Percentiles rank a stretch among this genome's conserved stretches.
Evolutionary conservation across 2,329 filamentous ascomycete species (phyloP).

Genomic region (Leptoxyphium fumago): DNA sequence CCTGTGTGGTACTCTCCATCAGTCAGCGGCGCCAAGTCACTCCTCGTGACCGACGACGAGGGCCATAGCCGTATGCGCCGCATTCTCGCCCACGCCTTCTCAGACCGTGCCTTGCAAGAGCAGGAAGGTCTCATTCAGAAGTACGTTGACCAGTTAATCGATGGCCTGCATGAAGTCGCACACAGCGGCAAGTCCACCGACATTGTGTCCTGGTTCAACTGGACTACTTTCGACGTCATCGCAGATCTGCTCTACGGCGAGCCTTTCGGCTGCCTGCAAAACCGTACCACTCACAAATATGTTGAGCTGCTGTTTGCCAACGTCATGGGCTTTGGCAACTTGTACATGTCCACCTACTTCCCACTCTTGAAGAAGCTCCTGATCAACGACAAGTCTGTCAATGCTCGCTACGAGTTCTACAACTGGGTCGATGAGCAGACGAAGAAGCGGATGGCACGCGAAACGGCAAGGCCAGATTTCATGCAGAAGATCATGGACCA

Average conservation of each 20-base stretch:
- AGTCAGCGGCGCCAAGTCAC: constrained; percentile 14
- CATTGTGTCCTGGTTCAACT: constrained; percentile 17
- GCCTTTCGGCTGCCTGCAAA: constrained; percentile 17
- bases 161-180: constrained; percentile 3
- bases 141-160: constrained; percentile 28
- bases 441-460: constrained; percentile 13
- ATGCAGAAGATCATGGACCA: constrained; percentile 8
- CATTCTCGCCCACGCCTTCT: constrained; percentile 27
- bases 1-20: constrained; percentile 19
- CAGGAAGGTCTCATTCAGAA: constrained; percentile 26
- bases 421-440: constrained; percentile 13
- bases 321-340: constrained; percentile 14
- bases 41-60: constrained; percentile 17
- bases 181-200: constrained; percentile 13
- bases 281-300: constrained; percentile 16
- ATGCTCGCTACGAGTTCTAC: constrained; percentile 10
- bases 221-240: constrained; percentile 17
- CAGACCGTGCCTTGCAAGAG: constrained; percentile 23
- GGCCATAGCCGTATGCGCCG: constrained; percentile 25
- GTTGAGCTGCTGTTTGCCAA: constrained; percentile 14
- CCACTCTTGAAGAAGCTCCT: constrained; percentile 10
- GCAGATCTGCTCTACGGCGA: constrained; percentile 21
- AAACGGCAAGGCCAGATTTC: constrained; percentile 14
- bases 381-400: constrained; percentile 7
- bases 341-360: constrained; percentile 14